These are phyloP conservation scores for Tuber brumale DNA, from an alignment of 495 filamentous ascomycete species.

Conservation along the genomic window DNA sequence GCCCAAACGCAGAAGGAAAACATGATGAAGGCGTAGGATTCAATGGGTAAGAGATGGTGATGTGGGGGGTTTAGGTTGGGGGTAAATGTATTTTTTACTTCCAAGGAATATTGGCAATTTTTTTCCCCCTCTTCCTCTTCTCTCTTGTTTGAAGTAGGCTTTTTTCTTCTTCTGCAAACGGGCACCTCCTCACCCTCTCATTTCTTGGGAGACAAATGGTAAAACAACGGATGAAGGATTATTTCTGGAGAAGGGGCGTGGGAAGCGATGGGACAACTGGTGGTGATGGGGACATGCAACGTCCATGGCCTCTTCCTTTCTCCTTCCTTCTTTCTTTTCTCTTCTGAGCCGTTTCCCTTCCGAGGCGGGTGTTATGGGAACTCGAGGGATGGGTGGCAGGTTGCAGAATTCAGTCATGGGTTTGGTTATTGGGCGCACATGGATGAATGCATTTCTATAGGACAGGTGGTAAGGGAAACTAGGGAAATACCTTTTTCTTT, in stretches of 20 bases:
- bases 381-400: constrained; percentile 11
- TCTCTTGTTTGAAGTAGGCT: constrained; percentile 29
- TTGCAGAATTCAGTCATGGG: constrained; percentile 23
- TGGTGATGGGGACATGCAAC: constrained; percentile 11
- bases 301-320: neutral
- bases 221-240: constrained; percentile 7
- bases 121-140: neutral
- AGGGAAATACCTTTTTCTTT: constrained; percentile 10
- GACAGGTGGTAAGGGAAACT: constrained; percentile 6
- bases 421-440: constrained; percentile 32
- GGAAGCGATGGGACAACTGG: constrained; percentile 1
- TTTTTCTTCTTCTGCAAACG: constrained; percentile 9
- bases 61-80: neutral
- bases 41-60: neutral
- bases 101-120: constrained; percentile 27
- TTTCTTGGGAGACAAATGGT: constrained; percentile 19
- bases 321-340: neutral
- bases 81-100: constrained; percentile 35
- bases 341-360: constrained; percentile 9
- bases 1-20: constrained; percentile 37
- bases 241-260: constrained; percentile 10
- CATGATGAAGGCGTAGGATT: constrained; percentile 10
- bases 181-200: constrained; percentile 16
- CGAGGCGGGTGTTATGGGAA: constrained; percentile 6
- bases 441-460: constrained; percentile 33